phyloP scores from a whole-genome alignment of 768 basidiomycete species.

The Cystofilobasidium bisporidii region DNA sequence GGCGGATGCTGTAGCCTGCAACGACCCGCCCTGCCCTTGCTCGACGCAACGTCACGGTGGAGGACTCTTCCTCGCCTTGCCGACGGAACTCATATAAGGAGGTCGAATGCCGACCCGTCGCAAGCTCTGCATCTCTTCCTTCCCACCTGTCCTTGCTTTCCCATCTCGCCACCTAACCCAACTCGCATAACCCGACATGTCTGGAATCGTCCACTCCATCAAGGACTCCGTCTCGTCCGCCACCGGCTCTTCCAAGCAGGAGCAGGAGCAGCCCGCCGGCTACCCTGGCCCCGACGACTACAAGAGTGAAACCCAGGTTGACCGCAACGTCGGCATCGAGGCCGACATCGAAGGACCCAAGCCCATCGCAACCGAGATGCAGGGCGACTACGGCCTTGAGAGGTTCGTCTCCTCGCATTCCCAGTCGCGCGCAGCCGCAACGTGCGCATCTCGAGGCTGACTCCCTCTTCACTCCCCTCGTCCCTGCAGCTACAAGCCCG shows the following conservation, averaged over 20 bases:
- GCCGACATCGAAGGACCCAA: constrained; percentile 36
- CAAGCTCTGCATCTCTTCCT: too few relatives aligned
- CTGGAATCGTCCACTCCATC: background rate
- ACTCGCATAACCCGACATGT: background rate
- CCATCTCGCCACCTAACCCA: too few relatives aligned
- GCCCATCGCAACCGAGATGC: constrained; percentile 36
- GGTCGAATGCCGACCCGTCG: too few relatives aligned
- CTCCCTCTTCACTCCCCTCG: too few relatives aligned
- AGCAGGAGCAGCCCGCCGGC: background rate
- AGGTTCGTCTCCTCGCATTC: constrained; percentile 36
- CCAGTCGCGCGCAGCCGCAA: constrained; percentile 3
- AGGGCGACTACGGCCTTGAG: constrained; percentile 37
- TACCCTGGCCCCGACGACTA: constrained; percentile 34
- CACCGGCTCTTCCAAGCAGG: background rate
- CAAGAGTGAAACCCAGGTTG: constrained; percentile 35
- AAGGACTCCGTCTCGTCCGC: background rate
- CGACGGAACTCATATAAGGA: too few relatives aligned
- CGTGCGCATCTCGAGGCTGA: background rate
- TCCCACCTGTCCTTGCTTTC: too few relatives aligned
- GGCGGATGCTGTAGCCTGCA: too few relatives aligned
- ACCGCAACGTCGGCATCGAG: constrained; percentile 36
- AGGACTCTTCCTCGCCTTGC: too few relatives aligned
- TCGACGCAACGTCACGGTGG: too few relatives aligned
- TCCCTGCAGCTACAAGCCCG: constrained; percentile 39
- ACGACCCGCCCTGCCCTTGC: too few relatives aligned